Evolutionary conservation across 1,284 basidiomycete genomes (phyloP), one percentile per base, ranked within the genome.

Genomic region (Cyathus olla): DNA sequence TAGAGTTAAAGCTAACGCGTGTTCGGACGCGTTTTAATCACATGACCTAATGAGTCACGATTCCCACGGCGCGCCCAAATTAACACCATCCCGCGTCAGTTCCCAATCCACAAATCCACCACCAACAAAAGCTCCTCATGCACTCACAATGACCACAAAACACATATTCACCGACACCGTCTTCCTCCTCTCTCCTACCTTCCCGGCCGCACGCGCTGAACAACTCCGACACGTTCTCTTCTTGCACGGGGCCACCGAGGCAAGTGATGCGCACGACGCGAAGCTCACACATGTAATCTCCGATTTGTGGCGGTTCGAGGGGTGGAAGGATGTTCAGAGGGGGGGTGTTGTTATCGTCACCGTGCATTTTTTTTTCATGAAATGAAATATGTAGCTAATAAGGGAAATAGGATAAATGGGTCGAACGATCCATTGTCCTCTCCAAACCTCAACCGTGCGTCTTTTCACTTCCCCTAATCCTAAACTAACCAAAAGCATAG

Each of bases 401-500:
- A 37, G 57, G 21, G 42, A 65, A 11, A 55, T 55, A 87, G 78
- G 88, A 89, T 47, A 74, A 79, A 54, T 95, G 94, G 93, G 88
- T 93, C 2, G 89, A 91, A 51, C 83, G 90, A 29, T 89, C 87
- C 3, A 70, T 89, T 28, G 72, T 89, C 13, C 75, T 92, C 4
- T 87, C 85, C 2, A 86, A 86, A 64, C 61, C 83, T 10, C 90
- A 92, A 69, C 79, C 83, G 89, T 90, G 61, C 55, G 88, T 61
- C 26, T 28, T 40, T 28, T 37, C 40, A 29, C 21, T 28, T 51
- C 53, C 8, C 26, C 22, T 40, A 50, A 22, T 52, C 44, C 29
- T 31, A 53, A 49, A 24, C 22, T 10, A 8, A 28, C 48, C 6
- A 50, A 26, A 11, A 31, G 13, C 42, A 51, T 39, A 85, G 88